Evolutionary conservation across 257 asterid species (phyloP), one percentile per base, ranked within the genome.

Genomic region (Salvia miltiorrhiza): DNA sequence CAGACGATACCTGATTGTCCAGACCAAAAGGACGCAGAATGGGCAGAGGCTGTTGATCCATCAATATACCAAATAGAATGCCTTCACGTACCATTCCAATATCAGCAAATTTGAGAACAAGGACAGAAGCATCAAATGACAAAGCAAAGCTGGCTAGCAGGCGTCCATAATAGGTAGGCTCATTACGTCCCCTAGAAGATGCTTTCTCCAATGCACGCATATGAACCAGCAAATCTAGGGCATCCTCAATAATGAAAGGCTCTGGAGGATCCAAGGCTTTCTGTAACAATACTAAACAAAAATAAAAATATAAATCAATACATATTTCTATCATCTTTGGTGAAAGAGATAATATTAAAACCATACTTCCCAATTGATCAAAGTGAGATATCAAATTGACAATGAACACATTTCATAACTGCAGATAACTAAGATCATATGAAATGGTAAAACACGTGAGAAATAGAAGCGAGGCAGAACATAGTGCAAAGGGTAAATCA

Each of bases 241-340:
- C 99, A 65, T 87, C 96, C 64, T 88, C 86, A 77, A 93, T 80
- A 82, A 83, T 83, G 54, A 74, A 82, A 8, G 84, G 83, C 47
- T 82, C 63, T 24, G 99, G 99, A 67, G 99, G 89, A 80, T 93
- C 99, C 90, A 93, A 75, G 71, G 96, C 96, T 82, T 87, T 93
- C 88, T 88, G 95, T 70, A 93, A 76, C 78, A 93, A 72, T 47
- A 81, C 99, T 90, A 74, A 68, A 70, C 19, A 61, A 72, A 35
- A 76, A 77, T 43, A 49, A 17, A 60, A 20, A 59, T 9, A 65
- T 8, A 73, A 63, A 62, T 72, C 78, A 71, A 59, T 48, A 50
- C 54, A 28, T 52, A 24, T 43, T 30, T 43, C 53, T 60, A 43
- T 62, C 47, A 41, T 23, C 33, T 73, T 60, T 20, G 49, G 45